Percentiles rank a stretch among this genome's conserved stretches.
phyloP scores from a whole-genome alignment of 495 filamentous ascomycete genomes.

The Geopyxis carbonaria region DNA sequence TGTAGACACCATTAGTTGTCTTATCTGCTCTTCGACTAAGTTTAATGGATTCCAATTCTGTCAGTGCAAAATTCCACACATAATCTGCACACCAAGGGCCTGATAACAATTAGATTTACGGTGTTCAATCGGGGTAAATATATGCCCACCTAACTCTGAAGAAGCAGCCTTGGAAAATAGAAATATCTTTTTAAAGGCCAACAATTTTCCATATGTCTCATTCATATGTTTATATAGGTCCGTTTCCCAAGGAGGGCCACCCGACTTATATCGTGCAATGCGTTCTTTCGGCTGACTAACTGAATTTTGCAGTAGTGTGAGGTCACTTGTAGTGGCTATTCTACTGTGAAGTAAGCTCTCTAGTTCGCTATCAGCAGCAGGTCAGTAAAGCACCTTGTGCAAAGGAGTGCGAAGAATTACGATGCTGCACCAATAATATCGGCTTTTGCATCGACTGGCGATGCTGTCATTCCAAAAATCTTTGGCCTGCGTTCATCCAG shows the following conservation, averaged over 20 bases:
- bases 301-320: constrained; percentile 40
- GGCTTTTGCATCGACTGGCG: constrained; percentile 71
- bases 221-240: constrained; percentile 42
- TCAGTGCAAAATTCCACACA: constrained; percentile 57
- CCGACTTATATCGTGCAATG: constrained; percentile 38
- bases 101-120: constrained; percentile 21
- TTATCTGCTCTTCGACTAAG: constrained; percentile 39
- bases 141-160: constrained; percentile 36
- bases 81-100: constrained; percentile 72
- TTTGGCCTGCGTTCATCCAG: constrained; percentile 41
- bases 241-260: constrained; percentile 42
- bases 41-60: constrained; percentile 46
- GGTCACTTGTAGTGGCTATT: constrained; percentile 66
- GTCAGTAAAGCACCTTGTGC: not conserved
- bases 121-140: too few species aligned
- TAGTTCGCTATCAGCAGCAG: constrained; percentile 37
- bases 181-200: constrained; percentile 42
- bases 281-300: constrained; percentile 45
- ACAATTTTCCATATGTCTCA: constrained; percentile 37
- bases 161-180: constrained; percentile 38
- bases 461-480: constrained; percentile 95
- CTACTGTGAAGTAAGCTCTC: constrained; percentile 61
- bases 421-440: constrained; percentile 51
- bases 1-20: constrained; percentile 25
- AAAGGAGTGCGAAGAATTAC: constrained; percentile 25